Conservation (phyloP, 352 stramenopile species). For the Sclerospora graminicola region DNA sequence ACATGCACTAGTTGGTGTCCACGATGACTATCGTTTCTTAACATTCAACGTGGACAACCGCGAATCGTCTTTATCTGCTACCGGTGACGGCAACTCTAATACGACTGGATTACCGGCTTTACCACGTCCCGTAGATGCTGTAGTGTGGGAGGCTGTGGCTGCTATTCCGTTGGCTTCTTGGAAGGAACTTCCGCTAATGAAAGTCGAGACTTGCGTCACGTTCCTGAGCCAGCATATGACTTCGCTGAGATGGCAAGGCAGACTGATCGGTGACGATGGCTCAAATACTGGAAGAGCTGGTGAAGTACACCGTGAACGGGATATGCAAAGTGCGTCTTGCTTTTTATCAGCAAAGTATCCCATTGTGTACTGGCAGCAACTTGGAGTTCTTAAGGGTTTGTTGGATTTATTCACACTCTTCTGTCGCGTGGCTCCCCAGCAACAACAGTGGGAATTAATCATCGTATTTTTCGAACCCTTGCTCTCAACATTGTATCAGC, state of each 20-base stretch:
- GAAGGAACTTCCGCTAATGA: constrained; percentile 32
- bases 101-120: constrained; percentile 11
- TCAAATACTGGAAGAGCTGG: not conserved
- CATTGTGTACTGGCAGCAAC: constrained; percentile 57
- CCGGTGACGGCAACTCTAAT: constrained; percentile 3
- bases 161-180: constrained; percentile 33
- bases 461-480: constrained; percentile 69
- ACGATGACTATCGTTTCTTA: constrained; percentile 75
- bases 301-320: constrained; percentile 9
- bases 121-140: constrained; percentile 44
- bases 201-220: constrained; percentile 36
- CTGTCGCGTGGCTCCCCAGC: constrained; percentile 42
- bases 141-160: constrained; percentile 61
- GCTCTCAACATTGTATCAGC: constrained; percentile 71
- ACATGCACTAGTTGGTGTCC: constrained; percentile 63
- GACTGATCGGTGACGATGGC: constrained; percentile 12
- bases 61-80: constrained; percentile 4
- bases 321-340: constrained; percentile 2
- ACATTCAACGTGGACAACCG: constrained; percentile 10
- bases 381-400: constrained; percentile 65
- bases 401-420: constrained; percentile 71
- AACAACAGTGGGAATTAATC: constrained; percentile 60
- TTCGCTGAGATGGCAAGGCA: constrained; percentile 43
- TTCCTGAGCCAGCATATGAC: constrained; percentile 57
- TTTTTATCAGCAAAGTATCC: constrained; percentile 23